Percentiles rank a stretch among this genome's conserved stretches.
Evolutionary conservation across 2,329 filamentous ascomycete species (phyloP).

Genomic region (Fusarium longipes): DNA sequence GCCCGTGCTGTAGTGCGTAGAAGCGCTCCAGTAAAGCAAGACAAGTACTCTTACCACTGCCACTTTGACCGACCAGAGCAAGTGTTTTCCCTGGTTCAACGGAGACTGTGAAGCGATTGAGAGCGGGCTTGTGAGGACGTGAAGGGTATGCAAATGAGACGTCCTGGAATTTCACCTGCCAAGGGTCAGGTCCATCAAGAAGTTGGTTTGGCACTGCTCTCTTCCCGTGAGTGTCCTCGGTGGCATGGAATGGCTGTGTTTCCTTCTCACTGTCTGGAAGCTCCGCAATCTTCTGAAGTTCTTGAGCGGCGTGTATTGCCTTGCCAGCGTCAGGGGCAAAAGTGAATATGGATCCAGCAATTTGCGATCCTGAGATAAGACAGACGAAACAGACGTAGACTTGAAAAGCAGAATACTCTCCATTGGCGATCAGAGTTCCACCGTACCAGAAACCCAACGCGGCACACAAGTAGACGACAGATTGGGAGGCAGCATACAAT

Average conservation of each 20-base stretch:
- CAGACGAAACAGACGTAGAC: slow-evolving; percentile 59
- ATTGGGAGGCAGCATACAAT: slow-evolving; percentile 49
- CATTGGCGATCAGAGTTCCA: slow-evolving; percentile 37
- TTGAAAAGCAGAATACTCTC: slow-evolving; percentile 60
- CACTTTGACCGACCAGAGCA: slow-evolving; percentile 75
- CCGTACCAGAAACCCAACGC: slow-evolving; percentile 68
- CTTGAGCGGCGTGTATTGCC: slow-evolving; percentile 1
- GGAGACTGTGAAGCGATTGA: slow-evolving; percentile 69
- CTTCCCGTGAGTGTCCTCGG: not conserved
- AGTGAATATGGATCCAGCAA: slow-evolving; percentile 19
- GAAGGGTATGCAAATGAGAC: slow-evolving; percentile 59
- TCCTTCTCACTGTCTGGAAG: not conserved
- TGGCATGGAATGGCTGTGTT: not conserved
- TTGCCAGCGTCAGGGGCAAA: slow-evolving; percentile 52
- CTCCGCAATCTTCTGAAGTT: not conserved
- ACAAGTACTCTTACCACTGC: slow-evolving; percentile 78
- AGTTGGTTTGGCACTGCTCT: not conserved
- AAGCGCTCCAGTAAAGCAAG: slow-evolving; percentile 74
- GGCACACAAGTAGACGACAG: slow-evolving; percentile 48
- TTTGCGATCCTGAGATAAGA: slow-evolving; percentile 63
- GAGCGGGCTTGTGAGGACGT: slow-evolving; percentile 62
- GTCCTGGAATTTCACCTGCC: not conserved
- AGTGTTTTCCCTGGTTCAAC: slow-evolving; percentile 76
- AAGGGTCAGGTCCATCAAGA: not conserved
- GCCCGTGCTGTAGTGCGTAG: slow-evolving; percentile 68